Evolutionary conservation across 169 alveolate species (phyloP), one percentile per base, ranked within the genome.

Genomic region (Gregarina niphandrodes): DNA sequence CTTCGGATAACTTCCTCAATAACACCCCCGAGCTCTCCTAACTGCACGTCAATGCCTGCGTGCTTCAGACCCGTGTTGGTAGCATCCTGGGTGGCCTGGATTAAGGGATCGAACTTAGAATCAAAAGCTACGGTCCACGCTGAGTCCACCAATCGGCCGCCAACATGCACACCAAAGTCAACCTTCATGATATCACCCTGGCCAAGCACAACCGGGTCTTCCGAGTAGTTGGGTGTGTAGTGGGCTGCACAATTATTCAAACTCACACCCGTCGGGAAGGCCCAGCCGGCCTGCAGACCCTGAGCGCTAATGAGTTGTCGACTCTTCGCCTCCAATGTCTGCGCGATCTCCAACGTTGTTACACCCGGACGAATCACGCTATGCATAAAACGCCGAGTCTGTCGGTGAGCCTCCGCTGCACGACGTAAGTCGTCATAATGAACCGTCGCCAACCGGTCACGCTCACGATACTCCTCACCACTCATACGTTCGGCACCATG

Each of bases 131-230:
- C 79, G 6, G 98, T 83, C 64, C 90, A 95, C 15, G 99, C 99
- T 63, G 96, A 80, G 67, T 95, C 99, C 31, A 92, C 88, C 42
- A 91, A 83, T 49, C 82, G 73, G 0, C 99, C 99, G 52, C 86
- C 84, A 11, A 89, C 96, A 45, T 95, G 97, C 17, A 95, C 90
- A 4, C 99, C 99, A 53, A 95, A 95, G 64, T 95, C 99, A 47
- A 95, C 53, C 74, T 95, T 95, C 71, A 95, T 80, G 11, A 95
- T 88, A 63, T 87, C 95, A 49, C 75, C 85, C 46, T 73, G 71
- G 34, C 59, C 72, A 41, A 49, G 19, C 23, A 42, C 21, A 21
- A 48, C 42, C 12, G 15, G 17, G 18, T 34, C 50, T 26, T 37
- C 19, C 16, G 15, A 22, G 37, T 77, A 75, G 65, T 82, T 91